phyloP scores from a whole-genome alignment of 192 early-diverging fungal species.

The Funneliformis geosporum region DNA sequence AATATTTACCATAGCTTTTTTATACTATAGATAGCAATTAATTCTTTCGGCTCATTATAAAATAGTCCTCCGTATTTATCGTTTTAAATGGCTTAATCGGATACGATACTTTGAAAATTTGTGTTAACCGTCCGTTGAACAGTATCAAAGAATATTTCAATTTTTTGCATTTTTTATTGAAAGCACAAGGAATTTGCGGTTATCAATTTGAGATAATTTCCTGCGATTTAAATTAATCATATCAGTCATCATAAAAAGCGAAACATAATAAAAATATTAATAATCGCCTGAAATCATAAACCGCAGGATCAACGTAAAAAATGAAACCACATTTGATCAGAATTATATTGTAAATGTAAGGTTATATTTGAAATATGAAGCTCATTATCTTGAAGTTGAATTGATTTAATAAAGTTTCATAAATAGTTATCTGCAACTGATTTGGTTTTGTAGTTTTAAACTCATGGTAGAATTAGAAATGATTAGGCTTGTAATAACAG shows the following conservation, averaged over 20 bases:
- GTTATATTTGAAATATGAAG: background rate
- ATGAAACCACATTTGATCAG: background rate
- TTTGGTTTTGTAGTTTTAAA: background rate
- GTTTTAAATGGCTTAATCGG: background rate
- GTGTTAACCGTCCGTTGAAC: background rate
- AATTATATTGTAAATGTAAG: background rate
- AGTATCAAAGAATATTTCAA: constrained; percentile 14
- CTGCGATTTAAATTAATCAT: background rate
- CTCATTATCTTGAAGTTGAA: background rate
- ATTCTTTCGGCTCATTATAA: background rate
- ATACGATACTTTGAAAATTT: background rate
- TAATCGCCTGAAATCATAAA: constrained; percentile 1
- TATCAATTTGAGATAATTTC: constrained; percentile 15
- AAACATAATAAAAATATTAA: background rate
- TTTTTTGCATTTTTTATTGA: background rate
- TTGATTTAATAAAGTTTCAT: constrained; percentile 1
- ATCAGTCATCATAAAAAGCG: background rate
- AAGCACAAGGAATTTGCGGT: constrained; percentile 4
- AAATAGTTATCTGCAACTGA: background rate
- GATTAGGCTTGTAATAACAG: too few relatives aligned
- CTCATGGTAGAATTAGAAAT: too few relatives aligned
- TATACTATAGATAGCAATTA: background rate
- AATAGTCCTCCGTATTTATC: background rate
- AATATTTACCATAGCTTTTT: background rate
- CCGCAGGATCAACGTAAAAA: constrained; percentile 2